A percentile compares a stretch with the other conserved stretches of the same genome.
Conservation (phyloP, 108 stramenopile species). For the Stephanodiscus triporus region DNA sequence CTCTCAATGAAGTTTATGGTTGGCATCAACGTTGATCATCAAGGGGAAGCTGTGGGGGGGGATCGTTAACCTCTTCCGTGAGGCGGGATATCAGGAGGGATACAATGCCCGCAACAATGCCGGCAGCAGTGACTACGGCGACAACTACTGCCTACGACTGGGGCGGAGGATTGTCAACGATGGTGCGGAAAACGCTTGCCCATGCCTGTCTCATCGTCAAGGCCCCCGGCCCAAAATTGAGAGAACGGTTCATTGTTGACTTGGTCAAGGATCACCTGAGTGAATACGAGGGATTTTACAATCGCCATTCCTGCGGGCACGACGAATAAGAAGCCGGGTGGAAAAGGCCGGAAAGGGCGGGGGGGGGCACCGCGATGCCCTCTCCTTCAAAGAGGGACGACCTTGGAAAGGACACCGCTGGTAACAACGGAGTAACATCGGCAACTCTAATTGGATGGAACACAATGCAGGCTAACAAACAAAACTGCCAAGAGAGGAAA, state of each 20-base stretch:
- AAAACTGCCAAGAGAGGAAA: too few relatives aligned
- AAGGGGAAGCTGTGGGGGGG: too few relatives aligned
- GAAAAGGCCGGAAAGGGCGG: background rate
- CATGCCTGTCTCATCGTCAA: conserved; percentile 95
- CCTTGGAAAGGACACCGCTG: conserved; percentile 6
- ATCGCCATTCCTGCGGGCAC: too few relatives aligned
- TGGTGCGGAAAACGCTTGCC: conserved; percentile 64
- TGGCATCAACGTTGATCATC: too few relatives aligned
- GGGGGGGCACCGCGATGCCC: conserved; percentile 12
- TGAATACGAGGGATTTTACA: conserved; percentile 79
- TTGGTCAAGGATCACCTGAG: conserved; percentile 90
- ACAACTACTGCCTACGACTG: conserved; percentile 21
- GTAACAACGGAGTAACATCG: too few relatives aligned
- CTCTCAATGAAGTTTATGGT: too few relatives aligned
- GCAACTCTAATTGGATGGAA: too few relatives aligned
- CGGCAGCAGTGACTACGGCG: too few relatives aligned
- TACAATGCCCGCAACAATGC: too few relatives aligned
- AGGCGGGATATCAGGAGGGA: too few relatives aligned
- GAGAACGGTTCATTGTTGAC: conserved; percentile 70
- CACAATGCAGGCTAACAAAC: too few relatives aligned
- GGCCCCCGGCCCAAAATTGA: conserved; percentile 83
- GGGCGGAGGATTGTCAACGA: conserved; percentile 29
- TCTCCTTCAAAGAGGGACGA: conserved; percentile 62
- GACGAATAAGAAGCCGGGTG: conserved; percentile 9
- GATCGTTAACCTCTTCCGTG: too few relatives aligned